Evolutionary conservation across 805 yeast species (phyloP).

Genomic region (Metschnikowia cubensis): DNA sequence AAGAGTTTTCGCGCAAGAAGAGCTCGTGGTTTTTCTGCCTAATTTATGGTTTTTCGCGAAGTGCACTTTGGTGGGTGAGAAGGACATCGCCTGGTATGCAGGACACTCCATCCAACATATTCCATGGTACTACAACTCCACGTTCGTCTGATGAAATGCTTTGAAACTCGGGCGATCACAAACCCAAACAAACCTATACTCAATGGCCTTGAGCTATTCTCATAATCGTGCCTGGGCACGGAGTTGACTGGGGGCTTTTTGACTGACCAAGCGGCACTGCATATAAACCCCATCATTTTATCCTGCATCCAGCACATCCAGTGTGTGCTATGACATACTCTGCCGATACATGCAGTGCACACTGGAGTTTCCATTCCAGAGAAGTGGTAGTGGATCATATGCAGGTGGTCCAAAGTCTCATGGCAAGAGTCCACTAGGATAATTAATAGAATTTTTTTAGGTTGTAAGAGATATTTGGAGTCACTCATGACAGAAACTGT

Average conservation of each 20-base stretch:
- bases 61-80: neutral
- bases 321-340: neutral
- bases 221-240: neutral
- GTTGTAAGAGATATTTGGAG: too few relatives aligned
- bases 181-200: too few relatives aligned
- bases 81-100: slow-evolving; percentile 1
- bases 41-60: neutral
- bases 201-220: too few relatives aligned
- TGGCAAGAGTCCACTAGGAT: too few relatives aligned
- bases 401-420: too few relatives aligned
- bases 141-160: too few relatives aligned
- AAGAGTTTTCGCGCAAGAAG: neutral
- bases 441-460: too few relatives aligned
- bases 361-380: neutral
- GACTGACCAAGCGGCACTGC: slow-evolving; percentile 1
- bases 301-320: neutral
- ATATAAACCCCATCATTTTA: neutral
- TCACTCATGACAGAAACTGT: too few relatives aligned
- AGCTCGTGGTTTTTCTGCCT: neutral
- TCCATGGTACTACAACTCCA: too few relatives aligned
- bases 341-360: neutral
- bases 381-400: too few relatives aligned
- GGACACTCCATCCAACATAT: neutral
- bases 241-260: too few relatives aligned
- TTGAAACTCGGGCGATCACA: too few relatives aligned